A percentile compares a stretch with the other conserved stretches of the same genome.
These are phyloP conservation scores for Epichloe hybrida DNA, from an alignment of 2,329 filamentous ascomycete genomes.

Conservation along the genomic window DNA sequence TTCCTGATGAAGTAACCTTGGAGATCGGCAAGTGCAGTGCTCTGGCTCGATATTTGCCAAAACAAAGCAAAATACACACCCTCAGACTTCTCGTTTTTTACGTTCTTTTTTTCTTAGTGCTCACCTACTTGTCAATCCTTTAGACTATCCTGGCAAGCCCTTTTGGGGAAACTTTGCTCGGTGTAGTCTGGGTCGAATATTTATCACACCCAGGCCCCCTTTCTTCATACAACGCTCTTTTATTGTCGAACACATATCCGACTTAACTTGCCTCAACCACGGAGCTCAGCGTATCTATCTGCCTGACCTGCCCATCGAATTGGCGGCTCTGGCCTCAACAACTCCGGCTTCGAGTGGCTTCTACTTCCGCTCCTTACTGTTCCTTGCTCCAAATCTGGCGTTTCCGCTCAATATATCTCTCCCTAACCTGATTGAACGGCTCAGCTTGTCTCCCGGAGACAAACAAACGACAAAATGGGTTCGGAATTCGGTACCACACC, in stretches of 20 bases:
- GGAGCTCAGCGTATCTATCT: background rate
- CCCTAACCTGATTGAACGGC: background rate
- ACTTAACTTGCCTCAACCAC: background rate
- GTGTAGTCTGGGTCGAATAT: slow-evolving; percentile 1
- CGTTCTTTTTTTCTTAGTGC: background rate
- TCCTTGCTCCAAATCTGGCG: background rate
- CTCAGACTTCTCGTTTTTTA: background rate
- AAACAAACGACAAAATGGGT: slow-evolving; percentile 10
- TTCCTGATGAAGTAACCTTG: background rate
- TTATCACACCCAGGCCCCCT: slow-evolving; percentile 1
- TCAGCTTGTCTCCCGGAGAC: background rate
- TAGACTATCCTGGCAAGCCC: background rate
- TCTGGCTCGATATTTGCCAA: background rate
- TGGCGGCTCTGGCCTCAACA: background rate
- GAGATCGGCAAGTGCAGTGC: background rate
- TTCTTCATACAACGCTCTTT: too few relatives aligned
- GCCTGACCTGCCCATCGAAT: background rate
- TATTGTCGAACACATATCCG: background rate
- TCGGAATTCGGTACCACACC: slow-evolving; percentile 20
- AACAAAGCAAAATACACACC: background rate
- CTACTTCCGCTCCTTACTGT: background rate
- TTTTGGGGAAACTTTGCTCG: background rate
- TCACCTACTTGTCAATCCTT: background rate
- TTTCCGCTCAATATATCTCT: background rate
- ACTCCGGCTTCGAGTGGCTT: background rate